Evolutionary conservation across 495 filamentous ascomycete species (phyloP), one percentile per base, ranked within the genome.

Genomic region (Penicillium malachiteum): DNA sequence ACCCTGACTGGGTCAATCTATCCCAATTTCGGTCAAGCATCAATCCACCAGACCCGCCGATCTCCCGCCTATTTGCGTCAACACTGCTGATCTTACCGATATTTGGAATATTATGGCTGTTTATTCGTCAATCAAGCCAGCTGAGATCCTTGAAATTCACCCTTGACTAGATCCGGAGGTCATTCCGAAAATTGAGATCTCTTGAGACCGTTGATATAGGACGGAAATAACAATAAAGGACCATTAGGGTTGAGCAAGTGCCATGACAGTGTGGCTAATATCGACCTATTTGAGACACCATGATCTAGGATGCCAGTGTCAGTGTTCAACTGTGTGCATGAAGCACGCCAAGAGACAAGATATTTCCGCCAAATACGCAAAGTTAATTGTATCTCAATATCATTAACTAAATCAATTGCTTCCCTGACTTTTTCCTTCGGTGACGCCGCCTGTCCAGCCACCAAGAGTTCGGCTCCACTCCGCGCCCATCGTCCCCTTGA

Each of bases 1-100:
- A 46, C 33, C 26, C 41, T 21, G n/a, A 33, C 37, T 17, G 21
- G 42, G 12, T 46, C n/a, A 10, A 49, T 32, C 17, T 18, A 55
- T 33, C 21, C 46, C 54, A 18, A 10, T 46, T 31, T 10, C 5
- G 42, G 43, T 30, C 16, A 44, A 38, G 33, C 14, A 3, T 13
- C 14, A 48, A 51, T 38, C 55, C 55, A 52, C 42, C n/a, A 21
- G 46, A 38, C 48, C 50, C 56, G 58, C 58, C 40, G 64, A 67
- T 67, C 64, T 67, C 64, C 64, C 64, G 64, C 11, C 45, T 42
- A 42, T 47, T 64, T 67, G 55, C 61, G 55, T 62, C 54, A 50
- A 54, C 34, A 49, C 50, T 26, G 56, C 44, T 46, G 56, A 67
- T 67, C 57, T 51, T 54, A 10, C 52, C 56, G 37, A 10, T 3